phyloP scores from a whole-genome alignment of 202 grass and related monocot species.

The Zizania palustris region DNA sequence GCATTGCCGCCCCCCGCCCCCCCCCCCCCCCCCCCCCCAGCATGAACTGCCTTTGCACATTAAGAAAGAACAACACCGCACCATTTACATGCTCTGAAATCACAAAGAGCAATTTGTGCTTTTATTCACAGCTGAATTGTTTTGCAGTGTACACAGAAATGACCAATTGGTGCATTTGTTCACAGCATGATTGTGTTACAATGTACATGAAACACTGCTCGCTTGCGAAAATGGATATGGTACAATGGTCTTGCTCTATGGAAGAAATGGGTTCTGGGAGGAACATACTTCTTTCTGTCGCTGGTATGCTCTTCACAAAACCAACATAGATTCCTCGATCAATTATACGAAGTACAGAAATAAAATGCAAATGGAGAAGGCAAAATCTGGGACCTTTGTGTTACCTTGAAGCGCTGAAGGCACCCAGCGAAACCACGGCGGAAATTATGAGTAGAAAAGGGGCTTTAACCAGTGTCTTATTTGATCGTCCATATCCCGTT shows the following conservation, averaged over 20 bases:
- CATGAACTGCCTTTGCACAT: not conserved
- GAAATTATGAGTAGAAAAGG: slow-evolving; percentile 76
- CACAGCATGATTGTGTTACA: slow-evolving; percentile 2
- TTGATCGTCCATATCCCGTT: slow-evolving; percentile 47
- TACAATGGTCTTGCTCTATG: slow-evolving; percentile 31
- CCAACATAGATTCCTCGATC: slow-evolving; percentile 22
- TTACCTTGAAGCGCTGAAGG: slow-evolving; percentile 75
- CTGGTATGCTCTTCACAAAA: slow-evolving; percentile 65
- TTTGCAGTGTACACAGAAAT: slow-evolving; percentile 20
- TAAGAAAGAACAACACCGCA: not conserved
- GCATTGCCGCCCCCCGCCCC: too few relatives aligned
- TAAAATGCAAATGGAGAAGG: not conserved
- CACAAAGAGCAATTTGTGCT: not conserved
- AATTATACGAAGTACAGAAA: not conserved
- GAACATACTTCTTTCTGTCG: slow-evolving; percentile 66
- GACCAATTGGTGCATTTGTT: slow-evolving; percentile 6
- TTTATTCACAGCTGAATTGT: slow-evolving; percentile 21
- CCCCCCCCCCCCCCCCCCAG: not conserved
- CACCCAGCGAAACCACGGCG: slow-evolving; percentile 72
- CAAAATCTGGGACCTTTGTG: not conserved
- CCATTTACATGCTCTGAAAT: not conserved
- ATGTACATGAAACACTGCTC: slow-evolving; percentile 1
- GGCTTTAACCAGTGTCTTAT: slow-evolving; percentile 55
- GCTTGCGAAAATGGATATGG: not conserved
- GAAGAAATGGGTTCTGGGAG: slow-evolving; percentile 84